Evolutionary conservation across 2,329 filamentous ascomycete species (phyloP).

Genomic region (Fusarium euwallaceae): DNA sequence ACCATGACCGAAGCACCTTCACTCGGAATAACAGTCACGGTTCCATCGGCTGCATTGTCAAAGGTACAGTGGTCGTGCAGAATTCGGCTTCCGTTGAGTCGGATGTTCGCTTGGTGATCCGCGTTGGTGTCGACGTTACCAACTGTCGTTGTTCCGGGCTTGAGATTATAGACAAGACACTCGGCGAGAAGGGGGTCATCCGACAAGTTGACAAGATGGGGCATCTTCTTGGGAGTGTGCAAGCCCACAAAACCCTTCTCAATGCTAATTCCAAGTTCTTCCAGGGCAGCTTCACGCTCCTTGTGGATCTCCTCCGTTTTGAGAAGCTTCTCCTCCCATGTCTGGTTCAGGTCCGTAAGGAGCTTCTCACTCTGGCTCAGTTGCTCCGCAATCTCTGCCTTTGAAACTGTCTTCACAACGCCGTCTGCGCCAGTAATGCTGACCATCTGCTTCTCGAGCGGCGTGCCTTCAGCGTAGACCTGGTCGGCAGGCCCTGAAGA

Average conservation of each 20-base stretch:
- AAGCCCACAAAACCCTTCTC: slow-evolving; percentile 97
- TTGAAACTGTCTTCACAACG: slow-evolving; percentile 92
- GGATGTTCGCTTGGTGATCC: slow-evolving; percentile 83
- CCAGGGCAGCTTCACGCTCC: slow-evolving; percentile 92
- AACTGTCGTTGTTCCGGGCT: slow-evolving; percentile 93
- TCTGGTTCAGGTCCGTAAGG: slow-evolving; percentile 95
- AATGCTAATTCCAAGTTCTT: slow-evolving; percentile 98
- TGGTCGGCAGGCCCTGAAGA: slow-evolving; percentile 74
- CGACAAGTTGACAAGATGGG: slow-evolving; percentile 97
- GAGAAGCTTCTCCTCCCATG: slow-evolving; percentile 95
- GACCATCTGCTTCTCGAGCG: slow-evolving; percentile 94
- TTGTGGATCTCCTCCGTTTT: slow-evolving; percentile 99
- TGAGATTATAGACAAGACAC: slow-evolving; percentile 97
- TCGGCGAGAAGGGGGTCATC: slow-evolving; percentile 93
- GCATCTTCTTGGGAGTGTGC: slow-evolving; percentile 98
- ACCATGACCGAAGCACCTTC: slow-evolving; percentile 99
- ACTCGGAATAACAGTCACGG: slow-evolving; percentile 89
- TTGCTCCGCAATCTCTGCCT: slow-evolving; percentile 97
- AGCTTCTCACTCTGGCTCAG: slow-evolving; percentile 96
- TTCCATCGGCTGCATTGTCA: slow-evolving; percentile 87
- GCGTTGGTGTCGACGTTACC: slow-evolving; percentile 91
- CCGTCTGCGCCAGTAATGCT: slow-evolving; percentile 91
- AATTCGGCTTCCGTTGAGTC: slow-evolving; percentile 93
- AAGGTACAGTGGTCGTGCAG: slow-evolving; percentile 93
- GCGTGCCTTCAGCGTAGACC: slow-evolving; percentile 91